Base-by-base conservation (phyloP, 2,329 filamentous ascomycete species). In the Fusarium nurragi region DNA sequence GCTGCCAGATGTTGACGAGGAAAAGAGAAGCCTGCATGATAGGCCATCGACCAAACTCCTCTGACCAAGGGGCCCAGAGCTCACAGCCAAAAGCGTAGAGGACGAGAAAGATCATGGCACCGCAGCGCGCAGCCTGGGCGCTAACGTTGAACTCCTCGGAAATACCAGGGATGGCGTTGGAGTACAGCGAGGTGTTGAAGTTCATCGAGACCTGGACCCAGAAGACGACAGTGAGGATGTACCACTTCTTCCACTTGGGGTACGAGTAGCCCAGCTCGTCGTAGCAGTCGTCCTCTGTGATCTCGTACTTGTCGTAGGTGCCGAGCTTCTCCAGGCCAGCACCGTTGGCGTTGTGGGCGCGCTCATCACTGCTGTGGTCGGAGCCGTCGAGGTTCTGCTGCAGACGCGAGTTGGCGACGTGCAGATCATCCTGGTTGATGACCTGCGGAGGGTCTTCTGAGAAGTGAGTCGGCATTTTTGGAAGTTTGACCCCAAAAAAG, bases 21-120 rank as follows among this genome's bases (percentile, higher is more conserved):
- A 90, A 84, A 51, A 95, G 78, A 34, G 88, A 91, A 22, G 84
- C 77, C 80, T 94, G 92, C 21, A 94, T 81, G 53, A 95, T 85
- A 3, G 89, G 89, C 80, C 88, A 90, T 46, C 92, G 86, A 19
- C 92, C 92, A 46, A 94, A 81, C 71, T 95, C 92, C 75, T 96
- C 92, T 41, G 87, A 91, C 90, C 92, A 95, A 0, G 92, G 92
- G 0, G 92, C 92, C 92, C 92, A 95, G 0, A 94, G 83, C 76
- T 95, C 92, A 75, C 92, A 95, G 32, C 92, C 92, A 74, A 95
- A 94, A 34, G 91, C 92, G 75, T 96, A 95, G 3, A 88, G 77
- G 47, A 95, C 84, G 36, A 96, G 78, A 78, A 94, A 95, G 63
- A 93, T 86, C 78, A 91, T 89, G 58, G 91, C 90, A 73, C 92